A percentile compares a stretch with the other conserved stretches of the same genome.
phyloP scores from a whole-genome alignment of 2,329 filamentous ascomycete species.

The Paraphaeosphaeria minitans region DNA sequence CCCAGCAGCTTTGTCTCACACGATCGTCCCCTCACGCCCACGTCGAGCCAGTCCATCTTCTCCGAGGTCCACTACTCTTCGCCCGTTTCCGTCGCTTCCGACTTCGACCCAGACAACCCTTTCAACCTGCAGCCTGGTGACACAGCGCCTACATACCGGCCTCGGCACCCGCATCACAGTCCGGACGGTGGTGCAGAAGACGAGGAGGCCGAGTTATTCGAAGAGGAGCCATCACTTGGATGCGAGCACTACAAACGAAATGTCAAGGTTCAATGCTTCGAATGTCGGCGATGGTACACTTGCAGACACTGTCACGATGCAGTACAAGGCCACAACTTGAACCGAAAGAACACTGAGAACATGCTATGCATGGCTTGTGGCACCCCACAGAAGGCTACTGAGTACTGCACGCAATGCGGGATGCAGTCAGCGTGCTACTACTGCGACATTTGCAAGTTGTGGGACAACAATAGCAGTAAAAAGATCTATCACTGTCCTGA shows the following conservation, averaged over 20 bases:
- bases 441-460: conserved; percentile 92
- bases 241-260: conserved; percentile 95
- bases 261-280: conserved; percentile 91
- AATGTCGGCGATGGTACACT: conserved; percentile 90
- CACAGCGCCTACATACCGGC: conserved; percentile 38
- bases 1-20: conserved; percentile 47
- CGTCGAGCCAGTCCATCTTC: conserved; percentile 41
- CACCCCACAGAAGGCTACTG: conserved; percentile 79
- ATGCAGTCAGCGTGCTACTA: conserved; percentile 85
- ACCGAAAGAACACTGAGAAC: conserved; percentile 82
- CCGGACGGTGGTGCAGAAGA: conserved; percentile 52
- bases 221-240: conserved; percentile 62
- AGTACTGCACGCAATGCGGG: conserved; percentile 78
- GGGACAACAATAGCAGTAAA: conserved; percentile 91
- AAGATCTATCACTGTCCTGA: conserved; percentile 96
- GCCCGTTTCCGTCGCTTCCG: conserved; percentile 40
- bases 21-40: conserved; percentile 47
- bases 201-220: conserved; percentile 57
- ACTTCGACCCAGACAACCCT: conserved; percentile 40
- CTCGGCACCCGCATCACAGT: conserved; percentile 16
- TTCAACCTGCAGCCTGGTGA: conserved; percentile 44
- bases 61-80: conserved; percentile 42
- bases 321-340: conserved; percentile 76
- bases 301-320: conserved; percentile 94
- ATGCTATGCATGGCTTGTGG: conserved; percentile 98